phyloP scores from a whole-genome alignment of 2,329 filamentous ascomycete genomes.

The Aspergillus sp. region DNA sequence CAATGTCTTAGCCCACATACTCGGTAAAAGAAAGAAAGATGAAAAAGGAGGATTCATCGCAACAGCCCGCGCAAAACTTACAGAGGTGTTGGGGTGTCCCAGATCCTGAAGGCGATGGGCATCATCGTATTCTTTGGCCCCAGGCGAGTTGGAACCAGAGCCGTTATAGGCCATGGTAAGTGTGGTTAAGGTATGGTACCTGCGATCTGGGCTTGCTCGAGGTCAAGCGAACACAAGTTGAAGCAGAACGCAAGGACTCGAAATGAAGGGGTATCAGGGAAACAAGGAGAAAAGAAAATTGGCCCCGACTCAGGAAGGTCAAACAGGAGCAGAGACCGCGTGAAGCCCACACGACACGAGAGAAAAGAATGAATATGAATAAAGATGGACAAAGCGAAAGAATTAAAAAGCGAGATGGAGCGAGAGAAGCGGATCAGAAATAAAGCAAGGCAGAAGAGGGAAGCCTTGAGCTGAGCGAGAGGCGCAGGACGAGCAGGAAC shows the following conservation, averaged over 20 bases:
- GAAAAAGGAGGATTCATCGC: neutral
- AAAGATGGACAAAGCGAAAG: slow-evolving; percentile 13
- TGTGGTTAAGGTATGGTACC: slow-evolving; percentile 10
- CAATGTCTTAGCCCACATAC: neutral
- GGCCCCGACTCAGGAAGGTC: slow-evolving; percentile 12
- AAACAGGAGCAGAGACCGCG: slow-evolving; percentile 10
- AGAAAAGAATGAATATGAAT: slow-evolving; percentile 15
- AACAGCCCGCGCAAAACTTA: slow-evolving; percentile 43
- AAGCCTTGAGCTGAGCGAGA: slow-evolving; percentile 15
- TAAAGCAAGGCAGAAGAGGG: slow-evolving; percentile 13
- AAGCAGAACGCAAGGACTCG: slow-evolving; percentile 19
- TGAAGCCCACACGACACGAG: slow-evolving; percentile 7
- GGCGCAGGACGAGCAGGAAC: slow-evolving; percentile 22
- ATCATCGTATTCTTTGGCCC: slow-evolving; percentile 53
- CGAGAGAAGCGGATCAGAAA: slow-evolving; percentile 7
- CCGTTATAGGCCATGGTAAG: slow-evolving; percentile 64
- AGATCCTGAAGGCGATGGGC: slow-evolving; percentile 69
- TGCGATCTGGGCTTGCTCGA: slow-evolving; percentile 13
- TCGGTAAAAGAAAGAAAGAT: too few species aligned
- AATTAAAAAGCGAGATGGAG: slow-evolving; percentile 3
- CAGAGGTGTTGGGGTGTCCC: slow-evolving; percentile 50
- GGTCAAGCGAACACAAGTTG: slow-evolving; percentile 12
- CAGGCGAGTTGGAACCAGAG: slow-evolving; percentile 46
- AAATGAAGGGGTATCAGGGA: slow-evolving; percentile 22
- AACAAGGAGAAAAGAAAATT: slow-evolving; percentile 16